phyloP scores from a whole-genome alignment of 2,329 filamentous ascomycete genomes.

The Calonectria pseudoturangicola region DNA sequence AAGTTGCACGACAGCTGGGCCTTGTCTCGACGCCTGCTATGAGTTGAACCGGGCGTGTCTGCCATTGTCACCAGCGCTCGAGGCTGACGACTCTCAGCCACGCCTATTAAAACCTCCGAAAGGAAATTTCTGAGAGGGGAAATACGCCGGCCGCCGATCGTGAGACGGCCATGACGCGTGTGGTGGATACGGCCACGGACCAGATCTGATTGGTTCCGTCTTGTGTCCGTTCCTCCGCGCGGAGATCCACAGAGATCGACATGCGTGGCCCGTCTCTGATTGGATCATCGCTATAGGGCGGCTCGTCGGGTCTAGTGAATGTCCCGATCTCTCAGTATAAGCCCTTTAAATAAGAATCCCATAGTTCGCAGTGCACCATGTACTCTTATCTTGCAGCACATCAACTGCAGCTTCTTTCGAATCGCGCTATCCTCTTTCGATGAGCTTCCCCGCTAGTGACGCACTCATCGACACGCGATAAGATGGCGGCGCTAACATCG shows the following conservation, averaged over 20 bases:
- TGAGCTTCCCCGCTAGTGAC: slow-evolving; percentile 5
- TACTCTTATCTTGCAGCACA: neutral
- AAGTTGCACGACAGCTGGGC: slow-evolving; percentile 22
- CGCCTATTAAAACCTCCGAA: neutral
- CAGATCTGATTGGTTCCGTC: slow-evolving; percentile 13
- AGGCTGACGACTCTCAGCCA: neutral
- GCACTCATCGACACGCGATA: neutral
- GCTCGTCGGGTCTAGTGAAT: slow-evolving; percentile 5
- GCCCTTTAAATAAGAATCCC: slow-evolving; percentile 17
- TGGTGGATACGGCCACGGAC: slow-evolving; percentile 1
- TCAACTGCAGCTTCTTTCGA: neutral
- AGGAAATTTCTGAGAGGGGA: slow-evolving; percentile 16
- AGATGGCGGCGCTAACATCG: slow-evolving; percentile 5
- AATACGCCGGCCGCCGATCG: slow-evolving; percentile 3
- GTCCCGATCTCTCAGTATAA: neutral
- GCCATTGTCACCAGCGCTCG: neutral
- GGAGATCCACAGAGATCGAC: slow-evolving; percentile 13
- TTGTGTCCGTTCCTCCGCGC: slow-evolving; percentile 21
- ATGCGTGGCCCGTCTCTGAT: neutral
- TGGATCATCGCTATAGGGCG: neutral
- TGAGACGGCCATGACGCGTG: slow-evolving; percentile 4
- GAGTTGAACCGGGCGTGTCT: neutral
- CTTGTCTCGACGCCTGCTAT: slow-evolving; percentile 19
- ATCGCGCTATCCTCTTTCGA: neutral
- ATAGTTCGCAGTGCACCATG: neutral